Base-by-base conservation (phyloP, 1,139 yeast genomes). In the Hemisphaericaspora xylanilytica region DNA sequence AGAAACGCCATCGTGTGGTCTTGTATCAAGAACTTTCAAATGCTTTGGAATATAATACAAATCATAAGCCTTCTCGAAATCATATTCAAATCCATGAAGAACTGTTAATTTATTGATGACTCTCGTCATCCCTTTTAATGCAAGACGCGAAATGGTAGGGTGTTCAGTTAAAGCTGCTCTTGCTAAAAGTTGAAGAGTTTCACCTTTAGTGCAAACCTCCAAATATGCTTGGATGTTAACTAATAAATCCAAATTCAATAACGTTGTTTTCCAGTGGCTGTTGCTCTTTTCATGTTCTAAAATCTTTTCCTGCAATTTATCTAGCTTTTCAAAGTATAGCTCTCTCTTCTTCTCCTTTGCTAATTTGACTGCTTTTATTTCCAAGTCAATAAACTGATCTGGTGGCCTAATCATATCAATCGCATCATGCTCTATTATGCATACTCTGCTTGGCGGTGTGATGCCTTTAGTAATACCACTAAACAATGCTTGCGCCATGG, bases 211-310 rank as follows among this genome's bases (percentile, higher is more conserved):
- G 2, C 70, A 66, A 22, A 78, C 60, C 44, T 82, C 87, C 32
- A 73, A 57, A 47, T 75, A 79, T 2, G 74, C 63, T 52, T 84
- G 86, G 7, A 85, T 55, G 26, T 71, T 69, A 2, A 76, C 66
- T 38, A 86, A 59, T 20, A 84, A 60, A 8, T 75, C 71, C 36
- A 86, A 58, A 39, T 80, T 76, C 26, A 80, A 64, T 11, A 77
- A 64, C 5, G 80, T 70, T 5, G 77, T 65, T 49, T 81, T 85
- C 97, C 97, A 90, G 46, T 85, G 88, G 11, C 22, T 21, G 15
- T 70, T 64, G 0, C 54, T 44, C 28, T 55, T 48, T 31, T 69
- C 70, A 41, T 65, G 62, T 10, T 50, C 44, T 14, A 80, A 47
- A 7, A 81, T 63, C n/a, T 55, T 51, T 2, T 62, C 62, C 41